phyloP scores from a whole-genome alignment of 2,329 filamentous ascomycete species.

The Hypoxylon sp. region DNA sequence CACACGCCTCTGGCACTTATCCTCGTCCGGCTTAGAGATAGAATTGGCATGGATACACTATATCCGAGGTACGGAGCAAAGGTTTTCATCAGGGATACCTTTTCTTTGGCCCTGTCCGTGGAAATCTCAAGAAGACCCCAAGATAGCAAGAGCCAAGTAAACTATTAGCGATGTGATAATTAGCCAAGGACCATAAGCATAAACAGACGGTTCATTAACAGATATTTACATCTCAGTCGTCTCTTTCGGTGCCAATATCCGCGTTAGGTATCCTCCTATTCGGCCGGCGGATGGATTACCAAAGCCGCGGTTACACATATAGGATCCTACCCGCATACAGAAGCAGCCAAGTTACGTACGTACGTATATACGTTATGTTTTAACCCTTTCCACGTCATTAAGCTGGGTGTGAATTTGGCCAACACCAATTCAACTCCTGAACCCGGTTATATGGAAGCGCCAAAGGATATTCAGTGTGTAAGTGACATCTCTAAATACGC shows the following conservation, averaged over 20 bases:
- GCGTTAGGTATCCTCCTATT: slow-evolving; percentile 1
- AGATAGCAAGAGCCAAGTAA: too few species aligned
- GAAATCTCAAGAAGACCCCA: not conserved
- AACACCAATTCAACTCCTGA: slow-evolving; percentile 26
- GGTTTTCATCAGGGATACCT: slow-evolving; percentile 1
- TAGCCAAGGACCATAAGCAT: not conserved
- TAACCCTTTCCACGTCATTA: slow-evolving; percentile 29
- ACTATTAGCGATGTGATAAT: not conserved
- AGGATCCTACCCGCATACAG: slow-evolving; percentile 34
- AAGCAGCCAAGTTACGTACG: slow-evolving; percentile 21
- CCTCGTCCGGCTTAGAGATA: not conserved
- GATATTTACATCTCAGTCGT: not conserved
- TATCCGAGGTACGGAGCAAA: not conserved
- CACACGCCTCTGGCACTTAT: slow-evolving; percentile 9
- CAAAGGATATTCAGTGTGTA: slow-evolving; percentile 11
- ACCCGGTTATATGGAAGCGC: slow-evolving; percentile 27
- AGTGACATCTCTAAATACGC: not conserved
- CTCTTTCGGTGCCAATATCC: slow-evolving; percentile 5
- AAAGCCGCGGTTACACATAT: slow-evolving; percentile 26
- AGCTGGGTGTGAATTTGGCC: slow-evolving; percentile 20
- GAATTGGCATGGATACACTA: not conserved
- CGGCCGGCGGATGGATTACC: slow-evolving; percentile 2
- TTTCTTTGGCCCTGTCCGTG: not conserved
- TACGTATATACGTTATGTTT: slow-evolving; percentile 3
- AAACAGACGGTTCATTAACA: not conserved